Conservation (phyloP, 306 rosid genomes). For the Oemleria cerasiformis region DNA sequence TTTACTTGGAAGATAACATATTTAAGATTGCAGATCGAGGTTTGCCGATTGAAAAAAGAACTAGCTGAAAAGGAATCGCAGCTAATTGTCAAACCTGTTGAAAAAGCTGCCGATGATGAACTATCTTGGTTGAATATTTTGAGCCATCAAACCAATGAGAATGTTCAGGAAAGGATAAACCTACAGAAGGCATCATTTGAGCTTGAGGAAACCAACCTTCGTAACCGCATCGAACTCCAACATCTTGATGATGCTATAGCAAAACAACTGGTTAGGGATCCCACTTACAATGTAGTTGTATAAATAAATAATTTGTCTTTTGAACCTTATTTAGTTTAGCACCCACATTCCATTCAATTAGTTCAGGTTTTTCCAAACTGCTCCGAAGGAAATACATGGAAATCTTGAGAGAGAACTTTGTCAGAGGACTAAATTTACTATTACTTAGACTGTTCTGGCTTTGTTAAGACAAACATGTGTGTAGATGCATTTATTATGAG, state of each 20-base stretch:
- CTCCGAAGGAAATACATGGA: not conserved
- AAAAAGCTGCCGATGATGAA: constrained; percentile 53
- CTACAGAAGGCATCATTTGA: constrained; percentile 58
- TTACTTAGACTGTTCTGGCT: not conserved
- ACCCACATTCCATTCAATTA: not conserved
- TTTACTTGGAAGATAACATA: constrained; percentile 17
- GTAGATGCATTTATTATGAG: not conserved
- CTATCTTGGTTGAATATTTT: constrained; percentile 49
- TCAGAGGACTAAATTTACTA: not conserved
- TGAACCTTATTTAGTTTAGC: not conserved
- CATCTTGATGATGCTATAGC: constrained; percentile 62
- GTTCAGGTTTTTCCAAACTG: not conserved
- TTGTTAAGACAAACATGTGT: not conserved
- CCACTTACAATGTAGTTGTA: not conserved
- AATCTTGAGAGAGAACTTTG: not conserved
- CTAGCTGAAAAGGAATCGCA: constrained; percentile 54
- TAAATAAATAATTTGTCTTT: not conserved
- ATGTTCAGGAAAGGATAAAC: constrained; percentile 67
- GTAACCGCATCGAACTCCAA: constrained; percentile 53
- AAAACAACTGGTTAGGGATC: constrained; percentile 43
- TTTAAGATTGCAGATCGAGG: constrained; percentile 44
- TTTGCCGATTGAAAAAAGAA: constrained; percentile 49
- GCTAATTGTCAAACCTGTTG: constrained; percentile 45
- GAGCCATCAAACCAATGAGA: constrained; percentile 62
- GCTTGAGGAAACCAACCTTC: constrained; percentile 60